A percentile compares a stretch with the other conserved stretches of the same genome.
Evolutionary conservation across 306 rosid species (phyloP).

Genomic region (Pterocarpus macrocarpus): DNA sequence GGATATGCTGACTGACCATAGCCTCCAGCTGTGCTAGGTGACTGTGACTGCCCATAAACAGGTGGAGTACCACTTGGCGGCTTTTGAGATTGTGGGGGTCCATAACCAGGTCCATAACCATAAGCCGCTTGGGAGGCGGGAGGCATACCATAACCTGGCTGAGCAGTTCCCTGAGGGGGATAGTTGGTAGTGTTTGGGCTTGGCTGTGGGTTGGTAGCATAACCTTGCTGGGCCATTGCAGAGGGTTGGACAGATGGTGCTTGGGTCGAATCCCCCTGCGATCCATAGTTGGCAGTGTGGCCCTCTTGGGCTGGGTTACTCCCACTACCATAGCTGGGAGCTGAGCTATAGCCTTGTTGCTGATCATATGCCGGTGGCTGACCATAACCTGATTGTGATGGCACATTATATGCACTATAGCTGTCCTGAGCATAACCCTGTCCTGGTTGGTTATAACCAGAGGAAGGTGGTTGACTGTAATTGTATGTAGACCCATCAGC

Average conservation of each 20-base stretch:
- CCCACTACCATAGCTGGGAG: slow-evolving; percentile 68
- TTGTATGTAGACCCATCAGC: slow-evolving; percentile 71
- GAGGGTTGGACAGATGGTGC: slow-evolving; percentile 69
- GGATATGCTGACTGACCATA: slow-evolving; percentile 81
- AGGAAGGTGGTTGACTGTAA: slow-evolving; percentile 73
- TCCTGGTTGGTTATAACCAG: slow-evolving; percentile 88
- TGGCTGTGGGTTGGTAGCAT: slow-evolving; percentile 74
- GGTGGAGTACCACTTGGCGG: slow-evolving; percentile 69
- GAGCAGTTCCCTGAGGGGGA: slow-evolving; percentile 74
- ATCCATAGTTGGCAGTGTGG: slow-evolving; percentile 65
- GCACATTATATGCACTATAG: slow-evolving; percentile 76
- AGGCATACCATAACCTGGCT: slow-evolving; percentile 79
- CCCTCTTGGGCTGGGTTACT: slow-evolving; percentile 76
- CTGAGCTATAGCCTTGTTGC: slow-evolving; percentile 81
- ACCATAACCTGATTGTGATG: slow-evolving; percentile 87
- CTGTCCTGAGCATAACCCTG: slow-evolving; percentile 90
- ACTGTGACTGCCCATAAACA: slow-evolving; percentile 82
- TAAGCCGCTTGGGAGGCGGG: slow-evolving; percentile 80
- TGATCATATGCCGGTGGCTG: slow-evolving; percentile 91
- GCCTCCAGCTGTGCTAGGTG: slow-evolving; percentile 72
- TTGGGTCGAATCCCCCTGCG: slow-evolving; percentile 85
- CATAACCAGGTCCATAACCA: slow-evolving; percentile 84
- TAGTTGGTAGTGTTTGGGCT: slow-evolving; percentile 77
- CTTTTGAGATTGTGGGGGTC: slow-evolving; percentile 78
- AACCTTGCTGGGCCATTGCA: slow-evolving; percentile 72